phyloP scores from a whole-genome alignment of 2,329 filamentous ascomycete genomes.

The Neopestalotiopsis sp. region DNA sequence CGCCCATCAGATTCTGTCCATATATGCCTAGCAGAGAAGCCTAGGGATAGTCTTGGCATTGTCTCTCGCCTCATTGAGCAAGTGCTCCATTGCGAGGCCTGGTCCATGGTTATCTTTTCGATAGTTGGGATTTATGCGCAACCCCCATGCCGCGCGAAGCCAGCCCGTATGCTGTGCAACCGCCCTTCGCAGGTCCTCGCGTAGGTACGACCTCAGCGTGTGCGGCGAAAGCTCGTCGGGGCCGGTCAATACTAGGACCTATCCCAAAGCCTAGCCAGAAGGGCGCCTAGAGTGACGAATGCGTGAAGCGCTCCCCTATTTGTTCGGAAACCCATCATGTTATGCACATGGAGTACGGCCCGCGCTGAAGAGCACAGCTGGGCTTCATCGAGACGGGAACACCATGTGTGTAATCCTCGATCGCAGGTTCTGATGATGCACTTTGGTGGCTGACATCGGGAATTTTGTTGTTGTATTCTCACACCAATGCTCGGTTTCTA shows the following conservation, averaged over 20 bases:
- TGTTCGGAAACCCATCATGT: neutral
- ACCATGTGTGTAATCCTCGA: neutral
- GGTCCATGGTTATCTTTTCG: neutral
- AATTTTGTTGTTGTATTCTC: neutral
- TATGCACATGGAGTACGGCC: neutral
- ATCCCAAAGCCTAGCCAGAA: neutral
- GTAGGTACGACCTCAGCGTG: neutral
- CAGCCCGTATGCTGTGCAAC: slow-evolving; percentile 13
- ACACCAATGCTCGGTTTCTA: neutral
- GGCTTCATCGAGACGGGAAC: slow-evolving; percentile 1
- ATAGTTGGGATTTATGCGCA: slow-evolving; percentile 2
- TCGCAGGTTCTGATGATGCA: neutral
- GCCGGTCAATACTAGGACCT: slow-evolving; percentile 9
- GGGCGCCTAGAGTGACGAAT: slow-evolving; percentile 1
- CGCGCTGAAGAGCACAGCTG: neutral
- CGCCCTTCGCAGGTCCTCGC: neutral
- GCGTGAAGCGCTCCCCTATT: slow-evolving; percentile 4
- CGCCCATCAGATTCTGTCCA: neutral
- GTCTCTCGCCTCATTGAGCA: slow-evolving; percentile 8
- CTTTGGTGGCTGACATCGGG: neutral
- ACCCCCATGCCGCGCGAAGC: slow-evolving; percentile 1
- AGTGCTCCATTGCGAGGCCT: slow-evolving; percentile 1
- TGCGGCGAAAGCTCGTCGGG: slow-evolving; percentile 1
- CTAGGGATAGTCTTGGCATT: neutral
- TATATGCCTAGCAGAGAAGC: neutral